Base-by-base conservation (phyloP, 495 filamentous ascomycete species). In the Lasiosphaeria miniovina region DNA sequence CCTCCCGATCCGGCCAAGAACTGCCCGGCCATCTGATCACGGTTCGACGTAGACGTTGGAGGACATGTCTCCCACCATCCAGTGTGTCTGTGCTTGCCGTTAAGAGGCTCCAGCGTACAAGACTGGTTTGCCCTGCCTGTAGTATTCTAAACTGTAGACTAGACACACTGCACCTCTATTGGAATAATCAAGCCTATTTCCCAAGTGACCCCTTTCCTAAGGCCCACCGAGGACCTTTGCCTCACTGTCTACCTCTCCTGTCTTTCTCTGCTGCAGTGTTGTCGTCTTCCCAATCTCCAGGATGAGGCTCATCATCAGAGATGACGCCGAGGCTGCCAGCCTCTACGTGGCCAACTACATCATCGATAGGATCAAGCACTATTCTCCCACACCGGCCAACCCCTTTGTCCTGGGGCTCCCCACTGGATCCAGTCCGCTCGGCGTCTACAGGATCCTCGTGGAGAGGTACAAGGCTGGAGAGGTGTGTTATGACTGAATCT, bases 391-490 rank as follows among this genome's bases (percentile, higher is more conserved):
- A 0, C 80, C 85, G 24, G 69, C 77, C 61, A 83, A 86, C 59
- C 90, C 89, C 2, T 93, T 93, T 65, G 89, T 93, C 1, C 85
- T 95, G 24, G 90, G 90, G 53, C 82, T 95, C 12, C 90, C 90
- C 4, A 93, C 90, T 31, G 90, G 90, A 17, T 90, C 86, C 65
- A 91, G 86, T 61, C 90, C 90, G 0, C 82, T 90, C 55, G 80
- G 83, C 54, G 86, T 93, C 68, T 95, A 95, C 81, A 85, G 83
- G 70, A 81, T 84, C 65, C 79, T 93, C 0, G 90, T 93, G 9
- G 81, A 86, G 67, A 84, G 81, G 60, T 84, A 90, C 79, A 88
- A 90, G 71, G 82, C 84, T 45, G 89, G 89, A 61, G 82, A 88
- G 63, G 75, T 79, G 66, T 46, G 12, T 5, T n/a, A 5, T 4